Evolutionary conservation across 495 filamentous ascomycete species (phyloP), one percentile per base, ranked within the genome.

Genomic region (Viridothelium virens): DNA sequence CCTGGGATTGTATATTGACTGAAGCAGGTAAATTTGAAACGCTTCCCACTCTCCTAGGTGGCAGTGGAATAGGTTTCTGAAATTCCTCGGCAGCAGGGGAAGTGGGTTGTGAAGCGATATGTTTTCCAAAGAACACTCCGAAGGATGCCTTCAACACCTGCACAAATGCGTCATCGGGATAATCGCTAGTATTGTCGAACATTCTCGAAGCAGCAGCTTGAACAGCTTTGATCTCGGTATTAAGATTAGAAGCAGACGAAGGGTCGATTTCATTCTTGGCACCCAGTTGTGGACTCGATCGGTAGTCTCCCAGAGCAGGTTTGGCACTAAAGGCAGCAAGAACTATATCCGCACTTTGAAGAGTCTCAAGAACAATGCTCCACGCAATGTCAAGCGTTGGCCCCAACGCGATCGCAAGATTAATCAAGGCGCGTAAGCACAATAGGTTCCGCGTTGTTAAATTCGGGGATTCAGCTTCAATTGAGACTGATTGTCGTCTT

Each of bases 381-480:
- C 93, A 97, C 34, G 92, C 89, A 18, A 81, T 80, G 38, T 88
- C 88, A 18, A 98, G 79, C 3, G 90, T 93, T 5, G 94, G 91
- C 0, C 94, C 94, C 6, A 98, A 78, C 47, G 94, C 95, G 73
- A 97, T 98, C 2, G 95, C 94, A 12, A 98, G 78, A 69, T 98
- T 97, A 2, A 98, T 80, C 14, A 97, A 81, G 62, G 94, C 94
- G 70, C 94, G 81, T 37, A 98, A 78, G 70, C 93, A 97, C 9
- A 97, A 77, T 1, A 98, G 80, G 73, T 98, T 97, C 11, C 94
- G 84, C 12, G 91, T 92, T 71, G 88, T 95, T 39, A 98, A 80
- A 12, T 85, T 85, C 12, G 85, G 77, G 0, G 74, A 47, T 46
- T 71, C 77, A 1, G 76, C 70, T 62, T 87, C 85, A 25, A 82